These are phyloP conservation scores for Colletotrichum gigasporum DNA, from an alignment of 2,329 filamentous ascomycete species.

Conservation along the genomic window DNA sequence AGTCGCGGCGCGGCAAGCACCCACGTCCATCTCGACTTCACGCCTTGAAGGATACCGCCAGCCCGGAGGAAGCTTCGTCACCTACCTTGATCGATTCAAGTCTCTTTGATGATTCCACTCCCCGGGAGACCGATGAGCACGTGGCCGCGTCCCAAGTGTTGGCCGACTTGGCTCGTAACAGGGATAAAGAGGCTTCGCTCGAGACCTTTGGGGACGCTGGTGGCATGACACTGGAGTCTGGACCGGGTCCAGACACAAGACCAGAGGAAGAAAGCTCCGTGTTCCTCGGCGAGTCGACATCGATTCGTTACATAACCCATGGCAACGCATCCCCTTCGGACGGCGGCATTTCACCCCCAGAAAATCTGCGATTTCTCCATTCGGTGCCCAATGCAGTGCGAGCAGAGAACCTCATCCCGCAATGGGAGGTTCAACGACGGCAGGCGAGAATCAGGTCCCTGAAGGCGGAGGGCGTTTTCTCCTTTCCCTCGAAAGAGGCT, in stretches of 20 bases:
- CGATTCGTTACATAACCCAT: constrained; percentile 58
- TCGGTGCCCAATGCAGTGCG: constrained; percentile 43
- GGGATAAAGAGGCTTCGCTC: background rate
- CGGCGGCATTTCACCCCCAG: constrained; percentile 33
- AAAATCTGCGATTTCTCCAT: constrained; percentile 38
- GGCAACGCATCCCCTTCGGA: constrained; percentile 37
- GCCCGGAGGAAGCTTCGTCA: background rate
- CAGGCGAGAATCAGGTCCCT: constrained; percentile 30
- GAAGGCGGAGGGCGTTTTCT: constrained; percentile 39
- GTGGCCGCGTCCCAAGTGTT: background rate
- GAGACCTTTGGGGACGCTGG: background rate
- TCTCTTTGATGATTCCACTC: background rate
- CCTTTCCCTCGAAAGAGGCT: constrained; percentile 52
- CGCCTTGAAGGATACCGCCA: background rate
- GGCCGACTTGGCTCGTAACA: background rate
- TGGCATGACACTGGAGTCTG: background rate
- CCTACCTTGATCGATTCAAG: background rate
- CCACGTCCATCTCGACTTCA: constrained; percentile 25
- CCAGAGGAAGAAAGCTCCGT: constrained; percentile 38
- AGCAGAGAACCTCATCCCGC: constrained; percentile 45
- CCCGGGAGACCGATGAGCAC: background rate
- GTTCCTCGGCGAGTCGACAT: constrained; percentile 57
- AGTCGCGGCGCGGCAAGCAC: constrained; percentile 45
- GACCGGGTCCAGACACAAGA: background rate
- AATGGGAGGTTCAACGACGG: constrained; percentile 49